Conservation (phyloP, 768 basidiomycete genomes). For the Naganishia antarctica region DNA sequence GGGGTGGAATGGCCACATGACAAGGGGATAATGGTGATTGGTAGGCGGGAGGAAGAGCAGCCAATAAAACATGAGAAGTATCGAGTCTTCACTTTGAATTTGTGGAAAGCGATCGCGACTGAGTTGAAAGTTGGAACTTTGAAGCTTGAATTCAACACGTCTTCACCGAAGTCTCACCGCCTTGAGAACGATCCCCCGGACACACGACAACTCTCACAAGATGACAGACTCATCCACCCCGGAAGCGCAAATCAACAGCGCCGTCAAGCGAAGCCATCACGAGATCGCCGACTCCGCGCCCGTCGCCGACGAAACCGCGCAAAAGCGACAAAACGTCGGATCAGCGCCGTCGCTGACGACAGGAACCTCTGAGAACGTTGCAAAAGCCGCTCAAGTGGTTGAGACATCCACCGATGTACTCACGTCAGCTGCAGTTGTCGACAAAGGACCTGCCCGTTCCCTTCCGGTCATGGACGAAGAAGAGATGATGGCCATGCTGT, state of each 20-base stretch:
- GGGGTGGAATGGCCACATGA: conserved; percentile 32
- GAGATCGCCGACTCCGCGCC: conserved; percentile 1
- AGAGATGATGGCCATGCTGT: conserved; percentile 21
- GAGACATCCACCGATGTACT: not conserved
- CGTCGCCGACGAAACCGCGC: conserved; percentile 3
- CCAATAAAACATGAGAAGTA: too few relatives aligned
- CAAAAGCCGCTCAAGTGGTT: conserved; percentile 4
- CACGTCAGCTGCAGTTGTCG: not conserved
- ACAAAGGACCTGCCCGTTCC: not conserved
- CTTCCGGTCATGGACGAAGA: conserved; percentile 17
- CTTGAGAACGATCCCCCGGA: too few relatives aligned
- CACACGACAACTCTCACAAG: too few relatives aligned
- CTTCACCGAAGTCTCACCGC: too few relatives aligned
- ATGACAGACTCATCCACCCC: too few relatives aligned
- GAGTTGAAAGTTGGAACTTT: too few relatives aligned
- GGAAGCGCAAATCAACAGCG: not conserved
- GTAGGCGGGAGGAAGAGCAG: too few relatives aligned
- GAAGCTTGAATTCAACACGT: too few relatives aligned
- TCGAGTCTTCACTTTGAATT: too few relatives aligned
- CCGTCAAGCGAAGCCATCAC: not conserved
- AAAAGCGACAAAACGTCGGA: conserved; percentile 13
- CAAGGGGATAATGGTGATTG: not conserved
- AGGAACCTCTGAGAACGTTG: not conserved
- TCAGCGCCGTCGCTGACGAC: not conserved
- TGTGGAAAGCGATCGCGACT: conserved; percentile 7